Evolutionary conservation across 1,284 basidiomycete species (phyloP).

Genomic region (Amylostereum areolatum): DNA sequence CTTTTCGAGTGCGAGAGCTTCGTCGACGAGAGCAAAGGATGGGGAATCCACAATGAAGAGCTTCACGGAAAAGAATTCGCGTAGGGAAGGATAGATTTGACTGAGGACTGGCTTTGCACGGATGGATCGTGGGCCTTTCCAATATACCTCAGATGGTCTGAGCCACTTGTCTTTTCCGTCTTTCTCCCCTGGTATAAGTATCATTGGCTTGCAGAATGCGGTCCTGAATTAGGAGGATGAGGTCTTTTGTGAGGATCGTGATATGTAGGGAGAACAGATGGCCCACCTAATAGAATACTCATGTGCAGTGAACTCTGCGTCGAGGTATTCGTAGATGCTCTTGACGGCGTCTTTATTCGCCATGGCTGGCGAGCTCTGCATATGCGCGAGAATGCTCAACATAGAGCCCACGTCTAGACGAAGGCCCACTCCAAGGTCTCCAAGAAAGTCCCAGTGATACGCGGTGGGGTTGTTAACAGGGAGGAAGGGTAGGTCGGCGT

Average conservation of each 20-base stretch:
- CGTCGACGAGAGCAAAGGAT: conserved; percentile 9
- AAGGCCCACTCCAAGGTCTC: conserved; percentile 8
- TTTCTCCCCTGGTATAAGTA: conserved; percentile 3
- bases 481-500: conserved; percentile 8
- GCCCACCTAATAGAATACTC: no score
- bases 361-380: background rate
- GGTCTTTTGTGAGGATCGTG: no score
- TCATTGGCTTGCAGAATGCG: conserved; percentile 8
- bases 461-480: conserved; percentile 11
- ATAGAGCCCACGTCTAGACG: conserved; percentile 9
- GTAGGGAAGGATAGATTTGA: conserved; percentile 6
- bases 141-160: conserved; percentile 6
- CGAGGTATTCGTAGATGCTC: no score
- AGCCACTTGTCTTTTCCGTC: conserved; percentile 5
- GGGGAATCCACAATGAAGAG: conserved; percentile 11
- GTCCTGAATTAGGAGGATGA: background rate
- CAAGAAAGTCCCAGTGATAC: conserved; percentile 11
- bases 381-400: conserved; percentile 10
- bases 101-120: conserved; percentile 6
- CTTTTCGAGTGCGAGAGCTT: conserved; percentile 6
- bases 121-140: conserved; percentile 10
- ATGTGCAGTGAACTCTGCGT: no score
- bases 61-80: conserved; percentile 12
- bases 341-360: no score
- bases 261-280: no score